Conservation (phyloP, 352 stramenopile species). For the Pythium brachiatum region DNA sequence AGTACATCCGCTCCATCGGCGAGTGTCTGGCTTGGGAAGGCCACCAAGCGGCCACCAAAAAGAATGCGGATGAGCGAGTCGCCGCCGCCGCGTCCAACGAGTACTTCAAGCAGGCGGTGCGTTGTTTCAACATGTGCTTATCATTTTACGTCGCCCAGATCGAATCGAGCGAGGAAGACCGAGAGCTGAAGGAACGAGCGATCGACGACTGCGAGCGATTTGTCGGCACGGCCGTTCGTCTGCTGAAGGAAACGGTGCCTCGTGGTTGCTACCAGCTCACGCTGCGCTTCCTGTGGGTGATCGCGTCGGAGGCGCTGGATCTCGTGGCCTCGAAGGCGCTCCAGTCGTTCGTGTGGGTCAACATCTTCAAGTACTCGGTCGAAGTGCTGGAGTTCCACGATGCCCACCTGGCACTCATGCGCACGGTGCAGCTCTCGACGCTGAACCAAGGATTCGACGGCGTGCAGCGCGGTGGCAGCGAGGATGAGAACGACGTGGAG, state of each 20-base stretch:
- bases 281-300: conserved; percentile 62
- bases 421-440: conserved; percentile 46
- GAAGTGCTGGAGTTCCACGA: conserved; percentile 61
- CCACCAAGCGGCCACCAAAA: conserved; percentile 34
- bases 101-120: conserved; percentile 70
- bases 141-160: conserved; percentile 53
- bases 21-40: conserved; percentile 68
- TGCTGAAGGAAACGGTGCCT: conserved; percentile 68
- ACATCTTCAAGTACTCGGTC: conserved; percentile 80
- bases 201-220: conserved; percentile 45
- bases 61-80: conserved; percentile 26
- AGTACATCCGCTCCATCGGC: conserved; percentile 58
- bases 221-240: conserved; percentile 55
- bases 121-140: conserved; percentile 70
- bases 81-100: conserved; percentile 34
- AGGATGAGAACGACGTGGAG: conserved; percentile 10
- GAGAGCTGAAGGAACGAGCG: conserved; percentile 17
- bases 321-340: conserved; percentile 34
- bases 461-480: conserved; percentile 6
- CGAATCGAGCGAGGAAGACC: conserved; percentile 27
- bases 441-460: conserved; percentile 15
- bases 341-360: conserved; percentile 80
- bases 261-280: conserved; percentile 54
- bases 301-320: conserved; percentile 53
- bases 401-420: conserved; percentile 72